Evolutionary conservation across 352 stramenopile genomes (phyloP).

Genomic region (Phytopythium sindhum): DNA sequence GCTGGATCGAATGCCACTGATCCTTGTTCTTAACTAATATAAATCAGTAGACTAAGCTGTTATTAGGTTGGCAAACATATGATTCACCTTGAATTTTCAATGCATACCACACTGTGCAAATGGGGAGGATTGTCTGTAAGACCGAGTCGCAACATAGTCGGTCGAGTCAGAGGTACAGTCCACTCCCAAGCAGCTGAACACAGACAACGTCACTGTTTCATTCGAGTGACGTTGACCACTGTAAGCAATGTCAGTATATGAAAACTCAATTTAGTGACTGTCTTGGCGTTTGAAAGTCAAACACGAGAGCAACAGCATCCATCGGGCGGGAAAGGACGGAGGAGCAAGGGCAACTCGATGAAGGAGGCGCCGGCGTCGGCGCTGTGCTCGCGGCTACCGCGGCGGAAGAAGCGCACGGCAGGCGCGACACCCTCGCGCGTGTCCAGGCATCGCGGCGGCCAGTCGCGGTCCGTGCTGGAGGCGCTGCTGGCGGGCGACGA

Average conservation of each 20-base stretch:
- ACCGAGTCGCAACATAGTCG: no score
- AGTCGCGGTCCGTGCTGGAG: slow-evolving; percentile 6
- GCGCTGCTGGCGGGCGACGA: slow-evolving; percentile 5
- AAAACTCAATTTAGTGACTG: not conserved
- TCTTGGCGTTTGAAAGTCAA: not conserved
- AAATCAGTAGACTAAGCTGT: no score
- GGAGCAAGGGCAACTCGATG: not conserved
- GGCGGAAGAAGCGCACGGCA: slow-evolving; percentile 9
- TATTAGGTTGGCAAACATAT: no score
- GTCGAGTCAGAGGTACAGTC: not conserved
- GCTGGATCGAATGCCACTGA: no score
- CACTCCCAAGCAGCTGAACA: not conserved
- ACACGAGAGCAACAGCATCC: not conserved
- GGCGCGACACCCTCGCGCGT: slow-evolving; percentile 2
- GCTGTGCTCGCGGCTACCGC: slow-evolving; percentile 1
- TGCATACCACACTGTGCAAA: no score
- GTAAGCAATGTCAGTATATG: not conserved
- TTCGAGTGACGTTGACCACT: no score
- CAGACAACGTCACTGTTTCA: no score
- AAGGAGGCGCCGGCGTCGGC: not conserved
- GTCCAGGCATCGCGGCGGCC: not conserved
- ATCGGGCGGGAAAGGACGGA: not conserved
- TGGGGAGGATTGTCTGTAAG: no score
- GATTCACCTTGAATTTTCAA: no score
- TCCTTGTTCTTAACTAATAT: no score